Conservation (phyloP, 495 filamentous ascomycete genomes). For the Lichina pygmaea region DNA sequence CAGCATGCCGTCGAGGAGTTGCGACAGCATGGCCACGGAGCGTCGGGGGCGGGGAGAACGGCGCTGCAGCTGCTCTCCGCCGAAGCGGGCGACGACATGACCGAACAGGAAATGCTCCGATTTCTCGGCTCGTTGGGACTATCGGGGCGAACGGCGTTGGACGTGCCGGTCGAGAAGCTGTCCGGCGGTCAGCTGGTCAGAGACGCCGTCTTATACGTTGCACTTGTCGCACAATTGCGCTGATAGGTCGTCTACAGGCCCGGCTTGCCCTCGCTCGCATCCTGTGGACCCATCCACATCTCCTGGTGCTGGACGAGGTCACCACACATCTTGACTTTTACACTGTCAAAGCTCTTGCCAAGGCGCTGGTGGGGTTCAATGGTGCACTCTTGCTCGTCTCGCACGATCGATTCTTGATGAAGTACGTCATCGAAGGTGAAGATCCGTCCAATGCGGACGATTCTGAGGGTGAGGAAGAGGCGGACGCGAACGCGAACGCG, state of each 20-base stretch:
- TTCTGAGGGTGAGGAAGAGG: conserved; percentile 17
- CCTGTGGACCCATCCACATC: conserved; percentile 37
- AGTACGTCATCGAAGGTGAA: conserved; percentile 37
- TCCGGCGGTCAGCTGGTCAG: conserved; percentile 44
- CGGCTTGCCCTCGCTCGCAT: conserved; percentile 43
- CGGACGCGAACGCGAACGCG: no score
- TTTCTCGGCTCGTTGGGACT: conserved; percentile 38
- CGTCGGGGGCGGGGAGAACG: conserved; percentile 20
- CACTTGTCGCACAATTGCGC: not conserved
- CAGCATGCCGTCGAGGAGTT: conserved; percentile 49
- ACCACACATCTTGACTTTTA: conserved; percentile 69
- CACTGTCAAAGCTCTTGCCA: conserved; percentile 40
- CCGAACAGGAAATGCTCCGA: conserved; percentile 32
- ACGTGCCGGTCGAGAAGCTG: conserved; percentile 38
- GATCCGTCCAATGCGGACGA: conserved; percentile 16
- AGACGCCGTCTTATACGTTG: not conserved
- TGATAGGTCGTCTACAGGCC: conserved; percentile 16
- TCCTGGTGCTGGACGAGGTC: conserved; percentile 57
- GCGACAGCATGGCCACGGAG: conserved; percentile 17
- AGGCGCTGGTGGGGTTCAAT: conserved; percentile 33
- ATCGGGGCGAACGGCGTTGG: conserved; percentile 32
- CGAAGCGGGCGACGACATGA: conserved; percentile 19
- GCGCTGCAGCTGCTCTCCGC: conserved; percentile 29
- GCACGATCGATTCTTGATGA: conserved; percentile 54
- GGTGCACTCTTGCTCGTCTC: conserved; percentile 48